Evolutionary conservation across 163 green algal genomes (phyloP).

Genomic region (Scenedesmus sp.): DNA sequence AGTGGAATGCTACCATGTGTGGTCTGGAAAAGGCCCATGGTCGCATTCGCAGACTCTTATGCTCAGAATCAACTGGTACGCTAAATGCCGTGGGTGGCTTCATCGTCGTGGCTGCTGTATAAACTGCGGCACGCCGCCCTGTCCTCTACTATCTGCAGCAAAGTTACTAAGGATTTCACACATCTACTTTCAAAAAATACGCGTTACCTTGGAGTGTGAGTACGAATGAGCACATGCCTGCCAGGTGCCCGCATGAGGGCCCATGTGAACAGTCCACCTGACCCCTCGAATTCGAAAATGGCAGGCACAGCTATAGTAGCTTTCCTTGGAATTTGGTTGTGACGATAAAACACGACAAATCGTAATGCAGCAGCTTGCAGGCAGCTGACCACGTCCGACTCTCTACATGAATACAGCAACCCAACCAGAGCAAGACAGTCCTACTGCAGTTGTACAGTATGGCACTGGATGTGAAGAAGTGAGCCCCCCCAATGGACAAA

Average conservation of each 20-base stretch:
- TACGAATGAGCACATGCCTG: neutral
- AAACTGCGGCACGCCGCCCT: neutral
- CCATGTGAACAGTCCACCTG: neutral
- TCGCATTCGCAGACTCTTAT: constrained; percentile 65
- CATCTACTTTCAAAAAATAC: neutral
- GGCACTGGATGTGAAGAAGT: neutral
- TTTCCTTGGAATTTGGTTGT: neutral
- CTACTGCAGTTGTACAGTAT: neutral
- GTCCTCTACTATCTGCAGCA: neutral
- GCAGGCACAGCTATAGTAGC: neutral
- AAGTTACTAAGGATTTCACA: neutral
- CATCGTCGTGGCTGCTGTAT: neutral
- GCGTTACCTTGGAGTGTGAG: neutral
- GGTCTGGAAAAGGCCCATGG: constrained; percentile 56
- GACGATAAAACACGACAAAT: neutral
- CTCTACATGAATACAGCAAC: neutral
- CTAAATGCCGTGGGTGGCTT: neutral
- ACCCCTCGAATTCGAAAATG: neutral
- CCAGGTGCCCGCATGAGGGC: neutral
- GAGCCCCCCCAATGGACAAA: neutral
- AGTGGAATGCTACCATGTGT: constrained; percentile 78
- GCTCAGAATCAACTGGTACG: constrained; percentile 77
- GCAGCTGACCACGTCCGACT: neutral
- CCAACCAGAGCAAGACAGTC: neutral
- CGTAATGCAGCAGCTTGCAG: neutral